Conservation (phyloP, 2,329 filamentous ascomycete species). For the Ceratocystis variospora region DNA sequence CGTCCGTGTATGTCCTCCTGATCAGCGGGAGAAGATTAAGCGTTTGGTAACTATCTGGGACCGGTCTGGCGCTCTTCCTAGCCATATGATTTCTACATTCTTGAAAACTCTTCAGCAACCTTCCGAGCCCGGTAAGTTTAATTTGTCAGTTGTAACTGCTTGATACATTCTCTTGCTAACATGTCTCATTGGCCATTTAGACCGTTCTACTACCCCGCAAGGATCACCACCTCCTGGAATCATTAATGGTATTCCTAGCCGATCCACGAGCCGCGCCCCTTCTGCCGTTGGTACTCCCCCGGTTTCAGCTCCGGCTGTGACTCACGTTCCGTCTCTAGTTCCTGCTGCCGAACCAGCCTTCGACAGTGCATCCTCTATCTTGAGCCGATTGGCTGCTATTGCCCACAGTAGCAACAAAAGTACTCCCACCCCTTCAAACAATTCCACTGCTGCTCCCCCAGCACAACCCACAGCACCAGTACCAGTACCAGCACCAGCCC, state of each 20-base stretch:
- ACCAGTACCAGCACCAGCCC: too few species aligned
- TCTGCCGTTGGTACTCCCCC: constrained; percentile 27
- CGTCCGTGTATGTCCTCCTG: constrained; percentile 69
- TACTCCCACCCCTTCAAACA: constrained; percentile 33
- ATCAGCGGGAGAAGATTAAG: constrained; percentile 91
- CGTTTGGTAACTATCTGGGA: constrained; percentile 98
- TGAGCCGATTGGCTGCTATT: constrained; percentile 51
- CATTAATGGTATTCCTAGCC: constrained; percentile 29
- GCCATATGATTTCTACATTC: constrained; percentile 64
- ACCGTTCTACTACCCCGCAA: constrained; percentile 56
- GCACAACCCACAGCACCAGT: neutral
- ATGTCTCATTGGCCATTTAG: constrained; percentile 28
- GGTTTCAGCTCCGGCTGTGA: constrained; percentile 26
- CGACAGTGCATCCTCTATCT: constrained; percentile 44
- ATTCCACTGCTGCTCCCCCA: constrained; percentile 26
- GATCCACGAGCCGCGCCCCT: constrained; percentile 20
- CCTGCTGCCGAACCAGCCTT: constrained; percentile 26
- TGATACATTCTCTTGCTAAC: constrained; percentile 4
- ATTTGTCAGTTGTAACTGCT: neutral
- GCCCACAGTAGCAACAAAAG: constrained; percentile 53
- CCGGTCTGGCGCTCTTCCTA: constrained; percentile 80
- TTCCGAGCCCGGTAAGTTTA: constrained; percentile 49
- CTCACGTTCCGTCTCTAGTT: constrained; percentile 26
- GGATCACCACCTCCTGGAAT: constrained; percentile 43
- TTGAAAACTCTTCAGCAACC: constrained; percentile 61